Evolutionary conservation across 2,329 filamentous ascomycete genomes (phyloP), one percentile per base, ranked within the genome.

Genomic region (Neonectria punicea): DNA sequence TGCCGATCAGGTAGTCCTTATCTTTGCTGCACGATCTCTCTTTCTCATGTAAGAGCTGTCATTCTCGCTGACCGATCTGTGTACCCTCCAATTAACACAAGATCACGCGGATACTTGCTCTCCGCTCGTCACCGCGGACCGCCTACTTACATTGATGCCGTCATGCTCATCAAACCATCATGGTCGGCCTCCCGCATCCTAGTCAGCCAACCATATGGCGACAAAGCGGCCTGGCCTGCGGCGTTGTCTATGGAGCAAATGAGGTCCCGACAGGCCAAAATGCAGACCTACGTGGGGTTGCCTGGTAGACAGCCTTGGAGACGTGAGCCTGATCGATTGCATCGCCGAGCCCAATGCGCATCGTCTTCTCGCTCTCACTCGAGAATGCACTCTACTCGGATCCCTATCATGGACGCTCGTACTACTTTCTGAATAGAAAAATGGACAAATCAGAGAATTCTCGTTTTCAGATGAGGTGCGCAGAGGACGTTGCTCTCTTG

Each of bases 161-260:
- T 50, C 49, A 39, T 22, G 30, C 43, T 11, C 43, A 46, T 20
- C 36, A 39, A 30, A n/a, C 20, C 30, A 49, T 60, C 50, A 39
- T 54, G 67, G 57, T 63, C 62, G 68, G 70, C 70, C 70, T 70
- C 64, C 61, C 36, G 62, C 67, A 72, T 63, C n/a, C 36, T 28
- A 30, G 20, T 34, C n/a, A 46, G 22, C 60, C 61, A 63, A 63
- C 49, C 54, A 58, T 9, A 22, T 53, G 32, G 14, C 49, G n/a
- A 25, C 25, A 25, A 6, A 1, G 25, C 5, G 32, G 20, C 28
- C 14, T 6, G 39, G 49, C 11, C 16, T 18, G 28, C 22, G 43
- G 11, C 55, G 34, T 58, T 43, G 39, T 28, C 20, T 49, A 20
- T 36, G 5, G 22, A 18, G 41, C 41, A 47, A 47, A 58, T 49